These are phyloP conservation scores for Solanum neorickii DNA, from an alignment of 257 asterid species.

Conservation along the genomic window DNA sequence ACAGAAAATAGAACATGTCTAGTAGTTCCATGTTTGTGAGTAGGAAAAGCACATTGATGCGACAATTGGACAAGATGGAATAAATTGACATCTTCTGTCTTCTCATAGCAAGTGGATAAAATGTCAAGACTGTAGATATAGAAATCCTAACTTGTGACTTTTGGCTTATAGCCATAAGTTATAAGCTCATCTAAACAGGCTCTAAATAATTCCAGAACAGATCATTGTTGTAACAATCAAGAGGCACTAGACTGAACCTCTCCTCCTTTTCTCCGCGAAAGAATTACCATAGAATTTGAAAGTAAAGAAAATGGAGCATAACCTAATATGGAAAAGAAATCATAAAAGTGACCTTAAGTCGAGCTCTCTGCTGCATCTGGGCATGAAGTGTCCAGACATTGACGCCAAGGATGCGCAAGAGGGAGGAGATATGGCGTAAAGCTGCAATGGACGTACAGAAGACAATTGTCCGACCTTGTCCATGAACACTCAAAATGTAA, in stretches of 20 bases:
- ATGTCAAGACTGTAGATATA: neutral
- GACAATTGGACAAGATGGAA: neutral
- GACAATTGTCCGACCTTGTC: constrained; percentile 85
- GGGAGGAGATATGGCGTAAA: constrained; percentile 74
- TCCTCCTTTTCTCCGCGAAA: neutral
- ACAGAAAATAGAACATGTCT: neutral
- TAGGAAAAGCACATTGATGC: neutral
- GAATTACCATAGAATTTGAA: neutral
- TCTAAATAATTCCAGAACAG: neutral
- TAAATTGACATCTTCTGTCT: neutral
- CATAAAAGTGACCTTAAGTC: constrained; percentile 54
- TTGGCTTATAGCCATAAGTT: neutral
- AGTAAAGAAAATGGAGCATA: neutral
- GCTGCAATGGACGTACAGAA: constrained; percentile 97
- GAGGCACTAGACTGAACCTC: neutral
- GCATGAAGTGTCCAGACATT: constrained; percentile 80
- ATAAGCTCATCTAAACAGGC: neutral
- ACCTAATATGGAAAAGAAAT: neutral
- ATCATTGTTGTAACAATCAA: neutral
- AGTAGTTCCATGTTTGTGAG: neutral
- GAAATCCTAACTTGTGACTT: neutral
- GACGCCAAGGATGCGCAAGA: constrained; percentile 55
- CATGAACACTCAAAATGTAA: constrained; percentile 74
- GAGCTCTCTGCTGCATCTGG: constrained; percentile 98
- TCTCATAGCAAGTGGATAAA: neutral